phyloP scores from a whole-genome alignment of 2,329 filamentous ascomycete species.

The Chalara sp. region DNA sequence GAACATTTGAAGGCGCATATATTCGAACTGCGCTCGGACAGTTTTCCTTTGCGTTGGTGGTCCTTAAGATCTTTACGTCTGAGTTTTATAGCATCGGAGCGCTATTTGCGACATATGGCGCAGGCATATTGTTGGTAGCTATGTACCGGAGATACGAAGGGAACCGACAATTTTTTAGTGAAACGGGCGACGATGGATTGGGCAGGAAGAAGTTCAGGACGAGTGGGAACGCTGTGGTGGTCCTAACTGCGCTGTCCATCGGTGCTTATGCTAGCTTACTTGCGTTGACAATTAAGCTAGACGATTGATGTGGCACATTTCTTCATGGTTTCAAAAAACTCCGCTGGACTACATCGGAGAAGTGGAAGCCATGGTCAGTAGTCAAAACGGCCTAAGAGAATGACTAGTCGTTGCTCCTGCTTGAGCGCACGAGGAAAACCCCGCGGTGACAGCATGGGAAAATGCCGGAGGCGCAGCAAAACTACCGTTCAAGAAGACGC shows the following conservation, averaged over 20 bases:
- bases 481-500: too few species aligned
- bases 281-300: constrained; percentile 42
- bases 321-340: too few species aligned
- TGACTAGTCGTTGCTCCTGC: too few species aligned
- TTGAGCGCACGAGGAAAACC: too few species aligned
- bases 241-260: constrained; percentile 50
- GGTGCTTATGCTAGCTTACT: constrained; percentile 51
- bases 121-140: constrained; percentile 75
- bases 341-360: too few species aligned
- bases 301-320: background rate
- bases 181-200: constrained; percentile 31
- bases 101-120: constrained; percentile 86
- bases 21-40: constrained; percentile 90
- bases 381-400: too few species aligned
- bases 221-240: constrained; percentile 53
- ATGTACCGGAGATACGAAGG: constrained; percentile 84
- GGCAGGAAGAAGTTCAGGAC: constrained; percentile 53
- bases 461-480: too few species aligned
- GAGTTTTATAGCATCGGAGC: constrained; percentile 98
- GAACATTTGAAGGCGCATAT: constrained; percentile 96
- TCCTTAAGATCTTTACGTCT: constrained; percentile 91
- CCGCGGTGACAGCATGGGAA: too few species aligned
- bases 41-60: constrained; percentile 90
- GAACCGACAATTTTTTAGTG: constrained; percentile 85
- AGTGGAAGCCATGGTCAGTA: too few species aligned